Conservation (phyloP, 2,329 filamentous ascomycete genomes). For the Clonostachys rosea region DNA sequence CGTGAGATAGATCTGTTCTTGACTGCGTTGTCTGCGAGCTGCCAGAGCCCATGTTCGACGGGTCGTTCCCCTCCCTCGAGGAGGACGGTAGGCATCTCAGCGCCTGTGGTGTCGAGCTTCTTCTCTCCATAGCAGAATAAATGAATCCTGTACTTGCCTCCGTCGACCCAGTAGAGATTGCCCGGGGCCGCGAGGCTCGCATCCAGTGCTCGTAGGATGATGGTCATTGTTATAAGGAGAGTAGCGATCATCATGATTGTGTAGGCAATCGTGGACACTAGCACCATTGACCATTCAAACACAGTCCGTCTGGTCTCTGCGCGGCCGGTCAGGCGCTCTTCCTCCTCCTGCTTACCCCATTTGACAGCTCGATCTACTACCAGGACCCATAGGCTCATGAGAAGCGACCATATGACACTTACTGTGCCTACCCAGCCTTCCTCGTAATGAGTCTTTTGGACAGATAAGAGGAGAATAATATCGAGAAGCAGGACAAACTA, state of each 20-base stretch:
- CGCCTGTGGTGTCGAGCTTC: conserved; percentile 41
- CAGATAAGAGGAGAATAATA: conserved; percentile 73
- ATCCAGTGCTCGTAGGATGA: conserved; percentile 78
- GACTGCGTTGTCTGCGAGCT: conserved; percentile 71
- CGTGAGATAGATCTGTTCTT: conserved; percentile 77
- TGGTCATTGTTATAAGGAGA: conserved; percentile 72
- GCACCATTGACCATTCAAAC: conserved; percentile 77
- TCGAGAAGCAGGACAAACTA: conserved; percentile 47
- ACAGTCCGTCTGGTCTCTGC: conserved; percentile 80
- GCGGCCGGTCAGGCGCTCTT: conserved; percentile 85
- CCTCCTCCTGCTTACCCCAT: conserved; percentile 90
- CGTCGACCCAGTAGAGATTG: conserved; percentile 74
- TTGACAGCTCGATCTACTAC: conserved; percentile 76
- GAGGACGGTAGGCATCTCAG: conserved; percentile 69
- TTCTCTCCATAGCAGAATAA: conserved; percentile 75
- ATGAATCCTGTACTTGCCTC: conserved; percentile 81
- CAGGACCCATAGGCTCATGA: conserved; percentile 77
- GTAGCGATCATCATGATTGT: conserved; percentile 62
- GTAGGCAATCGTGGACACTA: conserved; percentile 69
- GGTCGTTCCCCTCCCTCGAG: conserved; percentile 80
- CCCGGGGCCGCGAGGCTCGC: conserved; percentile 70
- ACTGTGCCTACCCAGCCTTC: conserved; percentile 90
- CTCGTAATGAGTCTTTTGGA: conserved; percentile 70
- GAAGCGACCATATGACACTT: conserved; percentile 74
- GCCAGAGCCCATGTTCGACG: conserved; percentile 73